Base-by-base conservation (phyloP, 2,329 filamentous ascomycete species). In the Magnaporthiopsis poae region DNA sequence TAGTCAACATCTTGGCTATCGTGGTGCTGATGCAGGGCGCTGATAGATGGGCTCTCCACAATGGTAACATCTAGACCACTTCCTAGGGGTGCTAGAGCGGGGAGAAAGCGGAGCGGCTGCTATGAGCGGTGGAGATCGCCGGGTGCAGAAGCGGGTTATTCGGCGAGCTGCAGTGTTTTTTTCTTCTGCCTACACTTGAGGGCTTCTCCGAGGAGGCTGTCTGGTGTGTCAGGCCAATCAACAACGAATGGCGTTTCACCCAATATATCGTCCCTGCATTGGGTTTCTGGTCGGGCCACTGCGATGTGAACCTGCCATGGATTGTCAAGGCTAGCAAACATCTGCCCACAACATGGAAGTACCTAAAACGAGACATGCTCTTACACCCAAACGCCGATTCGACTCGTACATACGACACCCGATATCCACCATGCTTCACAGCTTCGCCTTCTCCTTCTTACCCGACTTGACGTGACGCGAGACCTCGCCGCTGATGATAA, bases 381-480 rank as follows among this genome's bases (percentile, higher is more conserved):
- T 25, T 56, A 11, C 21, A 21, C 46, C 46, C 3, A 11, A 56
- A 56, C 21, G 46, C 46, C 21, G 5, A 46, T n/a, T 56, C 18
- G 0, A 60, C 3, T 11, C 29, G 21, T 7, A 61, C 15, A 15
- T 61, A 27, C 2, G 12, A 29, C 18, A 5, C 12, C 9, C 59
- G 9, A 29, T 31, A 21, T 31, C 59, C 59, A 60, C 39, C 18
- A 11, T 21, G 3, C 21, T 18, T 65, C 67, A 71, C 60, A 69
- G 60, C 67, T 70, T 71, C 7, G 66, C 63, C 63, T 77, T 78
- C 67, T 74, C 63, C 63, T 77, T 78, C 67, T 74, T 74, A 7
- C 76, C 77, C 61, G 69, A 73, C 72, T 81, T 81, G 59, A 80
- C 67, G 60, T 77, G 69, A 68, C 75, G 75, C n/a, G 77, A 77